phyloP scores from a whole-genome alignment of 1,284 basidiomycete species.

The Sanguinoderma infundibulare region DNA sequence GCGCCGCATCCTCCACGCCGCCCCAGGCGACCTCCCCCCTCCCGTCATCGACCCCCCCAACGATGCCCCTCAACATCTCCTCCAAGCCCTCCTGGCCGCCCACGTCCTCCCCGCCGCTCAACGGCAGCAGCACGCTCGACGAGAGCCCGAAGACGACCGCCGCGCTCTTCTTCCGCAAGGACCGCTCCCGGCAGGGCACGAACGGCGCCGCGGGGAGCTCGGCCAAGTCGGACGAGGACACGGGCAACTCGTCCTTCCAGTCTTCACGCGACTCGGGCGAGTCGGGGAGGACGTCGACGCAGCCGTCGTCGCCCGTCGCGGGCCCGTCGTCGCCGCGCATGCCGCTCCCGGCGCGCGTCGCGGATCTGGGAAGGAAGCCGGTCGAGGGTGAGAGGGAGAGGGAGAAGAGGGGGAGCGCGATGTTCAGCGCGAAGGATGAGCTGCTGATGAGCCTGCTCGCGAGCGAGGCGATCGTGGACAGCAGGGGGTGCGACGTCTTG shows the following conservation, averaged over 20 bases:
- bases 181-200: conserved; percentile 41
- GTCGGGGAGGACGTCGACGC: conserved; percentile 35
- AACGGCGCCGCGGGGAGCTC: conserved; percentile 20
- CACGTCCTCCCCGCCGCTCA: conserved; percentile 30
- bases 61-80: conserved; percentile 34
- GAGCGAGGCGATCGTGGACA: conserved; percentile 86
- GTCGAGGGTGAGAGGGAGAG: conserved; percentile 41
- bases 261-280: conserved; percentile 32
- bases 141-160: conserved; percentile 43
- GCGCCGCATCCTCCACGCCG: conserved; percentile 29
- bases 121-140: conserved; percentile 32
- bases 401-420: conserved; percentile 46
- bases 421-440: conserved; percentile 69
- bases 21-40: conserved; percentile 27
- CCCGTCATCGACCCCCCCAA: conserved; percentile 27
- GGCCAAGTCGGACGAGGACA: conserved; percentile 30
- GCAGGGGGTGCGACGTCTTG: conserved; percentile 74
- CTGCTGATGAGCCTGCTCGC: conserved; percentile 83
- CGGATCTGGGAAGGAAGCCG: conserved; percentile 37
- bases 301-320: conserved; percentile 43
- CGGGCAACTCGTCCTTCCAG: conserved; percentile 32
- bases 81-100: conserved; percentile 53
- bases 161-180: conserved; percentile 59
- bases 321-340: conserved; percentile 45
- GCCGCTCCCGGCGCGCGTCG: conserved; percentile 33